Evolutionary conservation across 306 rosid species (phyloP).

Genomic region (Nissolia schottii): DNA sequence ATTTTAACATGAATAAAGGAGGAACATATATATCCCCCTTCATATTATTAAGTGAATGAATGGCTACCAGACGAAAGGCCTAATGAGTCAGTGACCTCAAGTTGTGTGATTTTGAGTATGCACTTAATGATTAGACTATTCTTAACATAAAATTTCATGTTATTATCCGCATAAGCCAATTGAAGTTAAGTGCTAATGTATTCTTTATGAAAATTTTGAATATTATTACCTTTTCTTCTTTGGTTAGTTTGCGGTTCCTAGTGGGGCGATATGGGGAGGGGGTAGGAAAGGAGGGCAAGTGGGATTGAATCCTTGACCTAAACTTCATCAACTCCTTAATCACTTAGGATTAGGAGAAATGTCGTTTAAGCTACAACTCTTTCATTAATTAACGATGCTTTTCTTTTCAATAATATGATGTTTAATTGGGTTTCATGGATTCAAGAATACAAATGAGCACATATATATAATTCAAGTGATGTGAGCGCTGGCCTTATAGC

Average conservation of each 20-base stretch:
- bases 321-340: too few relatives aligned
- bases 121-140: background rate
- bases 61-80: background rate
- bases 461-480: background rate
- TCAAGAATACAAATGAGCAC: background rate
- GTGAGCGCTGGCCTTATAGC: background rate
- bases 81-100: background rate
- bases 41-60: background rate
- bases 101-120: background rate
- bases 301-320: too few relatives aligned
- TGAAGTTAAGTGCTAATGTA: background rate
- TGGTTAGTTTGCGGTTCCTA: too few relatives aligned
- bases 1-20: background rate
- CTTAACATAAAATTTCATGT: background rate
- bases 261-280: too few relatives aligned
- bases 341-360: too few relatives aligned
- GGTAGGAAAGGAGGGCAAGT: too few relatives aligned
- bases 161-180: background rate
- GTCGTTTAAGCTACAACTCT: too few relatives aligned
- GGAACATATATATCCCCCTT: background rate
- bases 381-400: background rate
- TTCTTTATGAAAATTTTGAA: background rate
- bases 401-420: background rate
- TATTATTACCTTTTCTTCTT: background rate
- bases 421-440: background rate